Conservation (phyloP, 306 rosid species). For the Castanea sativa region DNA sequence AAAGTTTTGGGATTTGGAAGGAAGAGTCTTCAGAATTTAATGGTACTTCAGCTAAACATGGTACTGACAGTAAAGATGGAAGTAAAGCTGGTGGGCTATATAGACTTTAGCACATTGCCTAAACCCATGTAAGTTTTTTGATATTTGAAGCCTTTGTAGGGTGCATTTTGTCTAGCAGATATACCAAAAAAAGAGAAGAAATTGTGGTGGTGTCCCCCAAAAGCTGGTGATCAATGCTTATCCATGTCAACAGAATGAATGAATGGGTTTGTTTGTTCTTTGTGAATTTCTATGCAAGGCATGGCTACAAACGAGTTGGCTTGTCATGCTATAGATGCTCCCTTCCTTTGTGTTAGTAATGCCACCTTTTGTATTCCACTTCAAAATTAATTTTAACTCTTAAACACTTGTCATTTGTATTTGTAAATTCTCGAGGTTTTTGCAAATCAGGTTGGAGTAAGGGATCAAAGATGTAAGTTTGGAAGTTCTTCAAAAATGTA, state of each 20-base stretch:
- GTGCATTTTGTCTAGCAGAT: conserved; percentile 41
- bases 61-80: conserved; percentile 42
- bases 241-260: conserved; percentile 22
- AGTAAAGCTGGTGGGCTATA: conserved; percentile 18
- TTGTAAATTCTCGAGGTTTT: conserved; percentile 20
- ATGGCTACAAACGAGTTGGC: conserved; percentile 46
- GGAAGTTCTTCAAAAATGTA: conserved; percentile 18
- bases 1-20: conserved; percentile 62
- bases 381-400: no score
- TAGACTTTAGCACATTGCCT: neutral
- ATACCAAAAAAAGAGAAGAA: neutral
- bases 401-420: neutral
- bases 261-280: conserved; percentile 18
- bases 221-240: conserved; percentile 33
- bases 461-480: conserved; percentile 2
- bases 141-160: conserved; percentile 19
- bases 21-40: conserved; percentile 55
- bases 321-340: conserved; percentile 44
- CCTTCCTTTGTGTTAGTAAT: conserved; percentile 29
- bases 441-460: neutral
- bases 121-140: neutral
- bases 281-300: conserved; percentile 23
- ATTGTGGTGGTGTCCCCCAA: conserved; percentile 29
- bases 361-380: conserved; percentile 29
- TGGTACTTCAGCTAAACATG: conserved; percentile 46